phyloP scores from a whole-genome alignment of 768 basidiomycete species.

The Ramaria sp. region DNA sequence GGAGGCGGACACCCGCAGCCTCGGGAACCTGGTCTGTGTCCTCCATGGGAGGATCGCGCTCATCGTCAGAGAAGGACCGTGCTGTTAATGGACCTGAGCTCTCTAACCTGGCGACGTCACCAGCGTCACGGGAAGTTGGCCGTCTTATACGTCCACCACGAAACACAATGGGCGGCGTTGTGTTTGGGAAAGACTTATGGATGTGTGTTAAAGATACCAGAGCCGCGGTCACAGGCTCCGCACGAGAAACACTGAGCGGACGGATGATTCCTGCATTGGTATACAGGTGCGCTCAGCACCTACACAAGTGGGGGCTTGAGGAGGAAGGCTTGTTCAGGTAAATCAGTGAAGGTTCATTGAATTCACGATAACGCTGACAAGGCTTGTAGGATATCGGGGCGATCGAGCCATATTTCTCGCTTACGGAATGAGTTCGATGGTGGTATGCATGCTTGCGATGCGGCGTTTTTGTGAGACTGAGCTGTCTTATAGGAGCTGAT shows the following conservation, averaged over 20 bases:
- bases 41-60: constrained; percentile 30
- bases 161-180: constrained; percentile 30
- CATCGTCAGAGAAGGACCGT: constrained; percentile 36
- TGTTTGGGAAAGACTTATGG: constrained; percentile 57
- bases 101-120: constrained; percentile 18
- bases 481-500: constrained; percentile 54
- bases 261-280: constrained; percentile 64
- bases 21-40: constrained; percentile 47
- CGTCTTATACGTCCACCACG: constrained; percentile 4
- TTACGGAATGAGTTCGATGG: constrained; percentile 76
- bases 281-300: constrained; percentile 73
- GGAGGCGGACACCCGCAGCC: constrained; percentile 48
- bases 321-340: constrained; percentile 84
- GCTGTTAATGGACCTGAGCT: constrained; percentile 26
- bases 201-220: constrained; percentile 44
- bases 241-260: constrained; percentile 28
- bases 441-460: constrained; percentile 28
- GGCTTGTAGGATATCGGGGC: constrained; percentile 60
- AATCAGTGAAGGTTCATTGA: constrained; percentile 1
- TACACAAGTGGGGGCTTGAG: constrained; percentile 72
- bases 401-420: constrained; percentile 68
- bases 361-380: not conserved
- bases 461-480: not conserved
- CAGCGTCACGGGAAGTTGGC: not conserved
- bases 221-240: not conserved